Conservation (phyloP, 495 filamentous ascomycete genomes). For the Penicillium paxilli region DNA sequence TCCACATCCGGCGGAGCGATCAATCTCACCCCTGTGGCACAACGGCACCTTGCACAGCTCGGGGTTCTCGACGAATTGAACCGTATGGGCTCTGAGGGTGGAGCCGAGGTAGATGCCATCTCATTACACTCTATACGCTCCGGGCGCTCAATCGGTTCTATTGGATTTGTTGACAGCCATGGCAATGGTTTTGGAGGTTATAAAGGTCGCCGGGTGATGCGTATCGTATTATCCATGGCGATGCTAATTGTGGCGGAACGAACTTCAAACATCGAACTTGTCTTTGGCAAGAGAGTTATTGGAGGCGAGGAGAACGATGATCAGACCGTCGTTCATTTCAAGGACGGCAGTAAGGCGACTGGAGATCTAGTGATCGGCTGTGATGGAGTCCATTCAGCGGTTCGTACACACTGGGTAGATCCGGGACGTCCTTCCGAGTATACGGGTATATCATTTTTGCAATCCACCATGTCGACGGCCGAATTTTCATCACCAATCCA, state of each 20-base stretch:
- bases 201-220: conserved; percentile 48
- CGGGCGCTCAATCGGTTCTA: conserved; percentile 42
- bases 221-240: conserved; percentile 46
- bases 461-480: conserved; percentile 40
- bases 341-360: conserved; percentile 44
- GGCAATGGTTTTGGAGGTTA: conserved; percentile 44
- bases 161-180: conserved; percentile 39
- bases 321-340: conserved; percentile 49
- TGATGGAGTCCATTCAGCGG: conserved; percentile 63
- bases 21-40: conserved; percentile 62
- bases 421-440: conserved; percentile 50
- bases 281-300: conserved; percentile 42
- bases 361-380: conserved; percentile 60
- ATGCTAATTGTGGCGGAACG: conserved; percentile 47
- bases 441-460: conserved; percentile 57
- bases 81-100: conserved; percentile 41
- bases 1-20: conserved; percentile 62
- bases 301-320: conserved; percentile 38
- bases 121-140: conserved; percentile 53
- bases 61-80: conserved; percentile 50
- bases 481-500: conserved; percentile 33
- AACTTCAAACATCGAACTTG: conserved; percentile 34
- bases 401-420: conserved; percentile 54
- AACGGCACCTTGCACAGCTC: conserved; percentile 56
- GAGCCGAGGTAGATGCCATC: conserved; percentile 53